Percentiles rank a stretch among this genome's conserved stretches.
phyloP scores from a whole-genome alignment of 2,329 filamentous ascomycete genomes.

The Diplodia mutila region DNA sequence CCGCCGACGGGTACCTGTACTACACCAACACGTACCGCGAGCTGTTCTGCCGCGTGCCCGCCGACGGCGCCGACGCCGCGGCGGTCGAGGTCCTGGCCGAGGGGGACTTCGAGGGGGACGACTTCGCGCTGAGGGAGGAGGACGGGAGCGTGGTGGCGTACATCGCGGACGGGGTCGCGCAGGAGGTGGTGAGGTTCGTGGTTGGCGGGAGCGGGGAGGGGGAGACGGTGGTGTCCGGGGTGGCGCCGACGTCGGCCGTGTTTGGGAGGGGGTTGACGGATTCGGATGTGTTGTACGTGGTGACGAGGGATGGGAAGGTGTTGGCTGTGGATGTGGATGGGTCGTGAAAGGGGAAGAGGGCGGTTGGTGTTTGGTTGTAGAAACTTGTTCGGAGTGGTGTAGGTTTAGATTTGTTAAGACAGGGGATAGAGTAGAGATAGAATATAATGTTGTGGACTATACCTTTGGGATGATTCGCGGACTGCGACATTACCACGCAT shows the following conservation, averaged over 20 bases:
- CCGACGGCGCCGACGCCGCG: slow-evolving; percentile 26
- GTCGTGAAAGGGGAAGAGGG: no score
- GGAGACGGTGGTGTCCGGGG: neutral
- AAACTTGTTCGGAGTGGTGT: no score
- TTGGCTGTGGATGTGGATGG: neutral
- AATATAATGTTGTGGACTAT: no score
- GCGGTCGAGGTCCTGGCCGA: neutral
- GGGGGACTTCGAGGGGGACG: neutral
- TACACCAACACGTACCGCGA: slow-evolving; percentile 30
- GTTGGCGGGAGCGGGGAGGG: neutral
- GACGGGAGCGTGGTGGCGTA: neutral
- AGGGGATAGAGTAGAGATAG: no score
- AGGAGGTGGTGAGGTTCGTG: neutral
- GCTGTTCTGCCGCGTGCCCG: slow-evolving; percentile 27
- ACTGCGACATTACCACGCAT: no score
- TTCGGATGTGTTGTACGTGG: neutral
- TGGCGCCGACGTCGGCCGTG: neutral
- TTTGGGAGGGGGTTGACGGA: neutral
- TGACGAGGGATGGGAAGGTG: neutral
- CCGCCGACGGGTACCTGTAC: slow-evolving; percentile 28
- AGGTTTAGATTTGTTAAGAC: no score
- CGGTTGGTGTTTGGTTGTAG: no score
- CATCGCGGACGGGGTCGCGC: neutral
- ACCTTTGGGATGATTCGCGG: no score
- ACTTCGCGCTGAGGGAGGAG: neutral